Base-by-base conservation (phyloP, 768 basidiomycete species). In the Gymnopilus dilepis region DNA sequence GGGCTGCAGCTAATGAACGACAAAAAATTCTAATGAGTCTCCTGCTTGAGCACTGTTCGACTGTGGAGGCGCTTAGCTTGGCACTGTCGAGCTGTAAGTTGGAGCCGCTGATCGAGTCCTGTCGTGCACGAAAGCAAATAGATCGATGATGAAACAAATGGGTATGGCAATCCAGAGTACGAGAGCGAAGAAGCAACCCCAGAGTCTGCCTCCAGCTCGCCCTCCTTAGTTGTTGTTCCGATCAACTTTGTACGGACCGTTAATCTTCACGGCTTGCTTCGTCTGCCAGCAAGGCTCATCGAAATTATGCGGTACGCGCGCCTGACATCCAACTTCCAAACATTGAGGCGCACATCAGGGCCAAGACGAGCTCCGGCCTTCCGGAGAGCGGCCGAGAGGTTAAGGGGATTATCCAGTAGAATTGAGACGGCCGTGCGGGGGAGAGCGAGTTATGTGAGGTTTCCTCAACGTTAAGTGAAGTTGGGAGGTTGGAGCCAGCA, bases 101-200 rank as follows among this genome's bases (percentile, higher is more conserved):
- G n/a, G n/a, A n/a, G n/a, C n/a, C n/a, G n/a, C n/a, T n/a, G n/a
- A n/a, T n/a, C n/a, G n/a, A n/a, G n/a, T n/a, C n/a, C 60, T 58
- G 62, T 81, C 78, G 55, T 81, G 76, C 1, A 76, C 65, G 53
- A 79, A 83, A 0, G 65, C 72, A n/a, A 60, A 64, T 55, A 77
- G 72, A 56, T 81, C 65, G 17, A 62, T 61, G n/a, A 60, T 56
- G 34, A 62, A 62, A 2, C 22, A 40, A 13, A 56, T 45, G 7
- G 61, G 24, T 6, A 53, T 34, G 6, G 59, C 63, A 19, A 69
- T 65, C 65, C 68, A 67, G 0, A 43, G 17, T 5, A 63, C 56
- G 1, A 65, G 41, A 0, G 56, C 30, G 4, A 63, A 50, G 34
- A 67, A 52, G 1, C 28, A 30, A 12, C 40, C 56, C 65, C 65